phyloP scores from a whole-genome alignment of 306 rosid genomes.

The Rosa persica region DNA sequence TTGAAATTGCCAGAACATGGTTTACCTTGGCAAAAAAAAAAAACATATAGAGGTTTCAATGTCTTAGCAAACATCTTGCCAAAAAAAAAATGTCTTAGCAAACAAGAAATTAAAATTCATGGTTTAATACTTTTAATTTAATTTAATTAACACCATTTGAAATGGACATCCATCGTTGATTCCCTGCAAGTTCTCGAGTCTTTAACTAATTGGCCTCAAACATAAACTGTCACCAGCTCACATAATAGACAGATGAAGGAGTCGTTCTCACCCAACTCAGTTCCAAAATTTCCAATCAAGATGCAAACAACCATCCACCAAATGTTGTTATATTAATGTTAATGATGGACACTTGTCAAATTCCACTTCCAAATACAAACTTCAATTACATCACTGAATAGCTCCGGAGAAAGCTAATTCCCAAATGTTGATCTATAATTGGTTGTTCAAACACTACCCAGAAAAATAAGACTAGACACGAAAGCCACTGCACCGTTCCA shows the following conservation, averaged over 20 bases:
- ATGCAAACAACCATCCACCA: conserved; percentile 13
- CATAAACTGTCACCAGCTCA: conserved; percentile 6
- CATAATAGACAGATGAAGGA: neutral
- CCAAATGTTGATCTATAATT: conserved; percentile 12
- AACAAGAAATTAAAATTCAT: too few species aligned
- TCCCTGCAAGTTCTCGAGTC: neutral
- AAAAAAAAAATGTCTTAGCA: neutral
- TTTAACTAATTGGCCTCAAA: neutral
- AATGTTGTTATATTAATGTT: conserved; percentile 15
- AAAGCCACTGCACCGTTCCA: neutral
- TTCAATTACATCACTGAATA: conserved; percentile 25
- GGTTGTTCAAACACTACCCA: neutral
- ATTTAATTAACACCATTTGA: neutral
- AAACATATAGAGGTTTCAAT: neutral
- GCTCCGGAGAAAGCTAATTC: neutral
- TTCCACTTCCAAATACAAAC: conserved; percentile 10
- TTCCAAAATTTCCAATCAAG: conserved; percentile 6
- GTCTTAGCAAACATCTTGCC: neutral
- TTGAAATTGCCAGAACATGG: neutral
- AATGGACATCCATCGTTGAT: neutral
- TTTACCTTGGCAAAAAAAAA: neutral
- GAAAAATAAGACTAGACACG: neutral
- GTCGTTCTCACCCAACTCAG: conserved; percentile 1
- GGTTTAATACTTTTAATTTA: neutral
- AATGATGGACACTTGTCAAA: conserved; percentile 24